Percentiles rank a stretch among this genome's conserved stretches.
These are phyloP conservation scores for Piper betle DNA, from an alignment of 164 flowering plant species.

Conservation along the genomic window DNA sequence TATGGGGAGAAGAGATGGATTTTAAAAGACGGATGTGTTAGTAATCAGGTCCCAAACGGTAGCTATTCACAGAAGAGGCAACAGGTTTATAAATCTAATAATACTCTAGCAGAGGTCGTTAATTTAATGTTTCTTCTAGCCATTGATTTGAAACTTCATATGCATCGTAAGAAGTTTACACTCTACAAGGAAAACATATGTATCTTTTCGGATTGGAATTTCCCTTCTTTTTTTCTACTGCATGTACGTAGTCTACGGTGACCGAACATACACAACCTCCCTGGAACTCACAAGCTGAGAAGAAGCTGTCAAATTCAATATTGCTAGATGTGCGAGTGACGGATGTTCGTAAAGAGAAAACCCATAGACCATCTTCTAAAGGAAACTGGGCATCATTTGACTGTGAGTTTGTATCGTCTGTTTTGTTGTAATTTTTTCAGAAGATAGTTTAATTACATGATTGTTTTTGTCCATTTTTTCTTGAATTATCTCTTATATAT, in stretches of 20 bases:
- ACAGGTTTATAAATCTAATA: conserved; percentile 3
- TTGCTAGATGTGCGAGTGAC: conserved; percentile 15
- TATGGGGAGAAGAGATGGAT: conserved; percentile 44
- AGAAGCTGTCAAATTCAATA: conserved; percentile 9
- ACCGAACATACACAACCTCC: conserved; percentile 4
- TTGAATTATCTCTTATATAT: neutral
- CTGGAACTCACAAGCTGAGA: conserved; percentile 1
- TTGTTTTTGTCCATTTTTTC: neutral
- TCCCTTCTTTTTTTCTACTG: too few relatives aligned
- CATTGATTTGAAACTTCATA: neutral
- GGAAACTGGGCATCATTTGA: conserved; percentile 14
- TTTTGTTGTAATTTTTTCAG: neutral
- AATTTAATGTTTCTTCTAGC: neutral
- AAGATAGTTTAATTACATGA: neutral
- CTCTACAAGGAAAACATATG: too few relatives aligned
- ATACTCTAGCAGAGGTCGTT: neutral
- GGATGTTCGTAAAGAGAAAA: conserved; percentile 16
- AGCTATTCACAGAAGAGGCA: conserved; percentile 1
- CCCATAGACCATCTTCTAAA: conserved; percentile 5
- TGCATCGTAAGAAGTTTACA: too few relatives aligned
- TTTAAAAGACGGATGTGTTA: conserved; percentile 9
- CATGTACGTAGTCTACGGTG: neutral
- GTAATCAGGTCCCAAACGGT: conserved; percentile 6
- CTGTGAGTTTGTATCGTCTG: conserved; percentile 9
- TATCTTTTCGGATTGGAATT: too few relatives aligned